Conservation (phyloP, 2,329 filamentous ascomycete genomes). For the Diaporthe vexans region DNA sequence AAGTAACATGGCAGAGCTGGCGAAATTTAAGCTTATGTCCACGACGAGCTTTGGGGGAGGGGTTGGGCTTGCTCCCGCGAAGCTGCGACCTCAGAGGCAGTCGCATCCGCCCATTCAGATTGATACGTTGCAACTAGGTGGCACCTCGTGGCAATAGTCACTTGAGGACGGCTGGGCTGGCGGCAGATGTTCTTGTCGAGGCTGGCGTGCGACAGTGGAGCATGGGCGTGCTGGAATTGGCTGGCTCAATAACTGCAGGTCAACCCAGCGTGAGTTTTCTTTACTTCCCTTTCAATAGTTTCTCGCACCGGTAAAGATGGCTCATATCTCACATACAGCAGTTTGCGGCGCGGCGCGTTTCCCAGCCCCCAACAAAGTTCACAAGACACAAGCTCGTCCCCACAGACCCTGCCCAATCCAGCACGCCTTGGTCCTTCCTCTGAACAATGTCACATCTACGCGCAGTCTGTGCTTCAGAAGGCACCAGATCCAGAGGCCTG, state of each 20-base stretch:
- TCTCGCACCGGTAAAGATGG: conserved; percentile 2
- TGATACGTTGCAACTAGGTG: not conserved
- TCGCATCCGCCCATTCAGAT: not conserved
- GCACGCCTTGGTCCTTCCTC: conserved; percentile 41
- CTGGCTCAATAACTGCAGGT: conserved; percentile 14
- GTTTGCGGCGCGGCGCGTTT: conserved; percentile 4
- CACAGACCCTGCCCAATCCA: not conserved
- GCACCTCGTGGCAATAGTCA: not conserved
- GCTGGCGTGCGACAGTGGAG: conserved; percentile 36
- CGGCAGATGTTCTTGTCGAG: conserved; percentile 39
- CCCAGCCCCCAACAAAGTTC: conserved; percentile 7
- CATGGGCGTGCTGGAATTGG: conserved; percentile 20
- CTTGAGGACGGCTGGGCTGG: not conserved
- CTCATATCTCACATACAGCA: conserved; percentile 23
- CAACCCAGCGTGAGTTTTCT: conserved; percentile 13
- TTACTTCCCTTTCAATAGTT: not conserved
- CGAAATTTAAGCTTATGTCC: conserved; percentile 40
- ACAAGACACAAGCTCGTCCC: conserved; percentile 10
- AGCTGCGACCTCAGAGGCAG: not conserved
- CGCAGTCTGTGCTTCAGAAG: conserved; percentile 39
- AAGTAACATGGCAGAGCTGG: conserved; percentile 35
- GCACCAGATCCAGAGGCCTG: conserved; percentile 37
- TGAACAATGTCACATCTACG: conserved; percentile 44
- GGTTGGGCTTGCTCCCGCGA: not conserved
- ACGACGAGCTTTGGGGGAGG: conserved; percentile 20